phyloP scores from a whole-genome alignment of 768 basidiomycete species.

The Tricholoma hemisulphureum region DNA sequence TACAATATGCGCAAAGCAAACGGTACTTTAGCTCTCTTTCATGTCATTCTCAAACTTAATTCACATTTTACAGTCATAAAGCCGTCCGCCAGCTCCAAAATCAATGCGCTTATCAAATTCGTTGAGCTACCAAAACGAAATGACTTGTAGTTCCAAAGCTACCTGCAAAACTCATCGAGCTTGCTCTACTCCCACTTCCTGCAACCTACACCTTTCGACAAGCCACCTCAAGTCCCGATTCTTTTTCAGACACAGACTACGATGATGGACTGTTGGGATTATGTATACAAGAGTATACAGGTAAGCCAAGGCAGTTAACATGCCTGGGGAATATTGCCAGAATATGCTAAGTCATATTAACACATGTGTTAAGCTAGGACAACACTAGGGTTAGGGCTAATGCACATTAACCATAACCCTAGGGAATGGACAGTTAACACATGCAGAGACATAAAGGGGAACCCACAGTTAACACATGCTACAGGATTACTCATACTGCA shows the following conservation, averaged over 20 bases:
- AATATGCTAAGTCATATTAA: too few species aligned
- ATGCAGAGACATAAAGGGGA: too few species aligned
- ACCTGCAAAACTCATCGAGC: background rate
- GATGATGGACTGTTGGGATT: too few species aligned
- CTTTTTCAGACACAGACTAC: conserved; percentile 1
- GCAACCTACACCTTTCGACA: background rate
- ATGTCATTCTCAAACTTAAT: background rate
- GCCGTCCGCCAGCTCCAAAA: background rate
- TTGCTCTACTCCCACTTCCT: background rate
- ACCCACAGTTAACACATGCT: too few species aligned
- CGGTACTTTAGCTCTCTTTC: background rate
- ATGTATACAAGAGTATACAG: too few species aligned
- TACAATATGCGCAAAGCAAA: background rate
- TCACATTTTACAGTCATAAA: background rate
- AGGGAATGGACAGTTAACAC: too few species aligned
- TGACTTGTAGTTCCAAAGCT: background rate
- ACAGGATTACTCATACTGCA: too few species aligned
- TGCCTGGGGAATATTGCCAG: too few species aligned
- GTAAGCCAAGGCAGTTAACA: too few species aligned
- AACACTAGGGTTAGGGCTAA: too few species aligned
- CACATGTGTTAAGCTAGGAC: too few species aligned
- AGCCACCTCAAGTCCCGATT: background rate
- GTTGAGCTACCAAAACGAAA: background rate
- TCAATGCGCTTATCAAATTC: background rate
- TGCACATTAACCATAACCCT: too few species aligned